A percentile compares a stretch with the other conserved stretches of the same genome.
Conservation (phyloP, 2,329 filamentous ascomycete species). For the Aureobasidium sp. region DNA sequence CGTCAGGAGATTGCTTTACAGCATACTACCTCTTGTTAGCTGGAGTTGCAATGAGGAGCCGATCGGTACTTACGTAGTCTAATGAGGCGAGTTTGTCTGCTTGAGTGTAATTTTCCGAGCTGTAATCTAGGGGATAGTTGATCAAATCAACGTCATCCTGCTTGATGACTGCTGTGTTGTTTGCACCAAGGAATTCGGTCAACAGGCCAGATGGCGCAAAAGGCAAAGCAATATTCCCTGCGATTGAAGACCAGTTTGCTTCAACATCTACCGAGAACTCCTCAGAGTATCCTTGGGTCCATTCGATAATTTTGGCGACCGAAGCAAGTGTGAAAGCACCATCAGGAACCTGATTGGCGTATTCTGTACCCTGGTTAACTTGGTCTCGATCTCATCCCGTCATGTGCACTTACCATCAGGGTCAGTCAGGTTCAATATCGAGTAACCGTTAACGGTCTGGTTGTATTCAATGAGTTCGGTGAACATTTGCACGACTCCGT, state of each 20-base stretch:
- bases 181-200: constrained; percentile 18
- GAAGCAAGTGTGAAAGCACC: constrained; percentile 20
- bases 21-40: constrained; percentile 32
- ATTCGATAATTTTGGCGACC: constrained; percentile 20
- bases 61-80: constrained; percentile 44
- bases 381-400: constrained; percentile 20
- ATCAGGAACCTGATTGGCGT: constrained; percentile 48
- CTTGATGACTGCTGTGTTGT: constrained; percentile 42
- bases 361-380: constrained; percentile 48
- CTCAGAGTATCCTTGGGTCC: constrained; percentile 16
- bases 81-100: constrained; percentile 41
- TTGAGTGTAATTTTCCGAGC: constrained; percentile 37
- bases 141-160: constrained; percentile 64
- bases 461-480: constrained; percentile 55
- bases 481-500: constrained; percentile 57
- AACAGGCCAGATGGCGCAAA: constrained; percentile 19
- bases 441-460: constrained; percentile 44
- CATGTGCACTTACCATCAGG: constrained; percentile 42
- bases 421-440: constrained; percentile 60
- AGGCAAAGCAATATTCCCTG: constrained; percentile 18
- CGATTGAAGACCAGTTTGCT: constrained; percentile 18
- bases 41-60: not conserved
- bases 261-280: constrained; percentile 18
- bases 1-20: constrained; percentile 59
- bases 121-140: constrained; percentile 55